These are phyloP conservation scores for Ophiocordyceps camponoti-floridani DNA, from an alignment of 2,329 filamentous ascomycete genomes.

Conservation along the genomic window DNA sequence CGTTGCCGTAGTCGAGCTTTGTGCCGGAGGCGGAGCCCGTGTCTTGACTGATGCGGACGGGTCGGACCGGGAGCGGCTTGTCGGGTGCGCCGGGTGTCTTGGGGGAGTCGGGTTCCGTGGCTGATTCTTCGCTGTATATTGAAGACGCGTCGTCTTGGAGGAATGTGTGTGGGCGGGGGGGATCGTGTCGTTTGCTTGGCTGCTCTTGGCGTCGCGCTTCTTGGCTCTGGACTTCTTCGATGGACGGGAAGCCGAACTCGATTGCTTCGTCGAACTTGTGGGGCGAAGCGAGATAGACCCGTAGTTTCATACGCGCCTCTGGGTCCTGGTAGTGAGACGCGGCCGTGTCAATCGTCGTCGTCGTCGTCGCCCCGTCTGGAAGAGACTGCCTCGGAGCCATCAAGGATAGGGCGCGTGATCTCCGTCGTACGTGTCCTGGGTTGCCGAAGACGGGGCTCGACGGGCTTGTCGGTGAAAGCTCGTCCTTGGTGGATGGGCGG, in stretches of 20 bases:
- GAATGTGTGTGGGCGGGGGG: constrained; percentile 33
- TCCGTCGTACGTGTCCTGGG: constrained; percentile 24
- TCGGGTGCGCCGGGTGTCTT: constrained; percentile 34
- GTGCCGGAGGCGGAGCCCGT: constrained; percentile 10
- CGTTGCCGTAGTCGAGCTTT: constrained; percentile 28
- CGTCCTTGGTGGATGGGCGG: constrained; percentile 26
- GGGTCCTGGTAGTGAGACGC: constrained; percentile 82
- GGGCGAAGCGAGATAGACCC: constrained; percentile 71
- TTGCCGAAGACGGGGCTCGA: constrained; percentile 7
- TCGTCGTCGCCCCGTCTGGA: constrained; percentile 6
- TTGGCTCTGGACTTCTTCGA: constrained; percentile 21
- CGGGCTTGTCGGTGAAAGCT: constrained; percentile 10
- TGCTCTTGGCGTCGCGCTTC: constrained; percentile 9
- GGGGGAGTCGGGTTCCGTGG: constrained; percentile 40
- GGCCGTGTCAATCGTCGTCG: constrained; percentile 39
- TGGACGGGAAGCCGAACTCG: constrained; percentile 76
- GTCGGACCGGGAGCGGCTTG: constrained; percentile 13
- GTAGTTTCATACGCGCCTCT: constrained; percentile 69
- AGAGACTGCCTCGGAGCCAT: constrained; percentile 28
- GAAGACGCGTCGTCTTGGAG: constrained; percentile 39
- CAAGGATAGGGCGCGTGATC: constrained; percentile 36
- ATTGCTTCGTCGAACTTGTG: constrained; percentile 93
- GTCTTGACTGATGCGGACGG: constrained; percentile 9
- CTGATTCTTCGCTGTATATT: constrained; percentile 33
- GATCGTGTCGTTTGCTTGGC: constrained; percentile 9